Base-by-base conservation (phyloP, 2,329 filamentous ascomycete species). In the Zymoseptoria brevis region DNA sequence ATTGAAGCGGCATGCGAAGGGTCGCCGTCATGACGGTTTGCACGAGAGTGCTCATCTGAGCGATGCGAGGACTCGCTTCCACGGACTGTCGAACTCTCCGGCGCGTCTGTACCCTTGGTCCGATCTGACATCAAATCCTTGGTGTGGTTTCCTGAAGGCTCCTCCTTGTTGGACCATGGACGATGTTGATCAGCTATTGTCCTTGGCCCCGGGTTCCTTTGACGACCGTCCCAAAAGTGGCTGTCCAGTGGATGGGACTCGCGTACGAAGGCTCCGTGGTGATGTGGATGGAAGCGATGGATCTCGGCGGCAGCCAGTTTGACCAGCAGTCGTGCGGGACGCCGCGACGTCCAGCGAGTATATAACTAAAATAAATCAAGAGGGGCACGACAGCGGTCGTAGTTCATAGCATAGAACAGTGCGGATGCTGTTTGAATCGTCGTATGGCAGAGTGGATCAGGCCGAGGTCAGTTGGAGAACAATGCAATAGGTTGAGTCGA, bases 61-160 rank as follows among this genome's bases (percentile, higher is more conserved):
- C 45, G 16, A 54, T 45, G 13, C 52, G 50, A 53, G 9, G 57
- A 62, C 53, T 66, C 57, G 57, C 50, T 61, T 24, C 56, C 62
- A 58, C 54, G 53, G 35, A 57, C 55, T 54, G 55, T 65, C 57
- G 59, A 67, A 61, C 41, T 64, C 60, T 66, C 67, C 57, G 61
- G 58, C 59, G 62, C 62, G 60, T 58, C 60, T 57, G 68, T 66
- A 50, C 67, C 66, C 58, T 50, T 53, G 54, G 62, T 55, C 60
- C 67, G 65, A 59, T 71, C 66, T 69, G 71, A 72, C 71, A 73
- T 73, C 63, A 68, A 71, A 67, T 64, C 63, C 65, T 69, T 67
- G 62, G 66, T 65, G 64, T 60, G 54, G 54, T 60, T 61, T 59
- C 67, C 67, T 64, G 66, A 57, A 53, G 61, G 61, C 60, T 67